Evolutionary conservation across 2,329 filamentous ascomycete genomes (phyloP).

Genomic region (Delphinella strobiligena): DNA sequence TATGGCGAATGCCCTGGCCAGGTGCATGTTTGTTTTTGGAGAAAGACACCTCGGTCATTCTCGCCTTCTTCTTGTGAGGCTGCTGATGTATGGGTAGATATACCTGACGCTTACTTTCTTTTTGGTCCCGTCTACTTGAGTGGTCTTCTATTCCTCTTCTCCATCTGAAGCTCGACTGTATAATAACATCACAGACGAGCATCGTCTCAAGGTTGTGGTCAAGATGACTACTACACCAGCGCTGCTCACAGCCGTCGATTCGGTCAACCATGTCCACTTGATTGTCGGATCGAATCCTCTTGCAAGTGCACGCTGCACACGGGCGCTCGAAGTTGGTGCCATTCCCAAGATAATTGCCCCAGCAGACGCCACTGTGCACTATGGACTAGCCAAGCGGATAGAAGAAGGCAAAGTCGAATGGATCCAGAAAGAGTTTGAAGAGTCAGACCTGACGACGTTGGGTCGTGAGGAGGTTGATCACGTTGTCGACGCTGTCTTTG

Average conservation of each 20-base stretch:
- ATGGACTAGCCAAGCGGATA: conserved; percentile 50
- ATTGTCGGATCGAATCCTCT: conserved; percentile 78
- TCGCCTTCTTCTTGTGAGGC: too few species aligned
- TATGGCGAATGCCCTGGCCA: too few species aligned
- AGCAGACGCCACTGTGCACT: conserved; percentile 43
- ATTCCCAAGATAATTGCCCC: conserved; percentile 68
- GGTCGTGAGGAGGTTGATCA: conserved; percentile 67
- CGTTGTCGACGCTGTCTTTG: conserved; percentile 86
- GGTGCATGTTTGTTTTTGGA: too few species aligned
- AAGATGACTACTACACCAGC: conserved; percentile 35
- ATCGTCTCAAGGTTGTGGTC: too few species aligned
- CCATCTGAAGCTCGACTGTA: too few species aligned
- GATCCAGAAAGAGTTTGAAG: conserved; percentile 53
- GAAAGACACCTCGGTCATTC: too few species aligned
- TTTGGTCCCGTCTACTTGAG: too few species aligned
- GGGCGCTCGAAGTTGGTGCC: conserved; percentile 73
- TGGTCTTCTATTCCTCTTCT: too few species aligned
- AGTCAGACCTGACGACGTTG: conserved; percentile 59
- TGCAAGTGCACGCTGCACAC: conserved; percentile 69
- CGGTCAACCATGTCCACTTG: conserved; percentile 62
- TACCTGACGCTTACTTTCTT: too few species aligned
- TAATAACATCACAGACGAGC: too few species aligned
- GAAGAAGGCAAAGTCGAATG: conserved; percentile 56
- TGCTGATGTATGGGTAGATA: too few species aligned
- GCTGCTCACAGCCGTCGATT: conserved; percentile 62